Conservation (phyloP, 2,329 filamentous ascomycete genomes). For the Pseudogymnoascus sp. region DNA sequence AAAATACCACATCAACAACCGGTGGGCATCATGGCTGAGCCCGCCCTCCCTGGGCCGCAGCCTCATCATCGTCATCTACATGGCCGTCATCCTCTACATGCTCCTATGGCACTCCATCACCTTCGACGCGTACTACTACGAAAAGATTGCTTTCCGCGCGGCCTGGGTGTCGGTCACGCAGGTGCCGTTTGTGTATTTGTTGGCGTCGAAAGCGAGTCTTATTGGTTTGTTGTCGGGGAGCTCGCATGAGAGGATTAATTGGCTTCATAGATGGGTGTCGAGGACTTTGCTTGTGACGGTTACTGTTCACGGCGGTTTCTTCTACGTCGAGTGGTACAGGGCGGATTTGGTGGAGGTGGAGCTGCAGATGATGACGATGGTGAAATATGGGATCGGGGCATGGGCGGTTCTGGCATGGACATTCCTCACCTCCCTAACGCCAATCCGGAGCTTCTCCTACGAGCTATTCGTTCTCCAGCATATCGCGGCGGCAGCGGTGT, state of each 20-base stretch:
- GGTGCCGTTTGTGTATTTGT: slow-evolving; percentile 57
- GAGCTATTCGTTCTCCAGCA: slow-evolving; percentile 67
- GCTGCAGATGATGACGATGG: slow-evolving; percentile 55
- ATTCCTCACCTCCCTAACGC: slow-evolving; percentile 54
- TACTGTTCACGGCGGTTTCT: slow-evolving; percentile 64
- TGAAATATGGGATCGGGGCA: slow-evolving; percentile 60
- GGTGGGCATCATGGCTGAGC: slow-evolving; percentile 48
- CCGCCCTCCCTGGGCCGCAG: slow-evolving; percentile 54
- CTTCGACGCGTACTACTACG: slow-evolving; percentile 52
- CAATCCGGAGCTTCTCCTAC: slow-evolving; percentile 59
- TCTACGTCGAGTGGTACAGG: slow-evolving; percentile 57
- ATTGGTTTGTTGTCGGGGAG: slow-evolving; percentile 57
- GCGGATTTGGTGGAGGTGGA: slow-evolving; percentile 54
- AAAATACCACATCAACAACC: slow-evolving; percentile 44
- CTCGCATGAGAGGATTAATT: slow-evolving; percentile 65
- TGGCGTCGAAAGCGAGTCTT: slow-evolving; percentile 53
- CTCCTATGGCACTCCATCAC: slow-evolving; percentile 45
- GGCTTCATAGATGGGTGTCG: slow-evolving; percentile 67
- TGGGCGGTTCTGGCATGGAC: slow-evolving; percentile 64
- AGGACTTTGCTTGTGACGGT: slow-evolving; percentile 63
- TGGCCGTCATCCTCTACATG: slow-evolving; percentile 53
- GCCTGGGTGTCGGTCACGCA: slow-evolving; percentile 62
- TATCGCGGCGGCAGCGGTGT: slow-evolving; percentile 52
- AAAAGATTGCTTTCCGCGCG: slow-evolving; percentile 61
- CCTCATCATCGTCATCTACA: slow-evolving; percentile 50